Conservation (phyloP, 2,329 filamentous ascomycete species). For the Aspergillus fumigatiaffinis region DNA sequence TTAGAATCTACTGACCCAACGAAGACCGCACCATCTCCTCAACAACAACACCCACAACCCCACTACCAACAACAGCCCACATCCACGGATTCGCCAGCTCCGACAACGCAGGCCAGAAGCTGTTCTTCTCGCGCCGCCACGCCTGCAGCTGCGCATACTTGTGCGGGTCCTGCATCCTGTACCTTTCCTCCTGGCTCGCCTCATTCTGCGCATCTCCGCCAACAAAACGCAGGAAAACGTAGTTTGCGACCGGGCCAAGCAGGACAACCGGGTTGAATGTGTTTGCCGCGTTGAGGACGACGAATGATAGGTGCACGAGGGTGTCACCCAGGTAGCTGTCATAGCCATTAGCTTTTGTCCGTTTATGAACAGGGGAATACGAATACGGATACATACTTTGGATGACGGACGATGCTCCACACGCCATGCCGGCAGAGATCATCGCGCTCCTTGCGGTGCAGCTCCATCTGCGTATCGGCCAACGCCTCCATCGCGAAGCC, state of each 20-base stretch:
- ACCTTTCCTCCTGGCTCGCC: slow-evolving; percentile 49
- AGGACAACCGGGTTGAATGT: slow-evolving; percentile 54
- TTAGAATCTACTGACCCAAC: not conserved
- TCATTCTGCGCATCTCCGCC: slow-evolving; percentile 57
- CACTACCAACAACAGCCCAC: slow-evolving; percentile 50
- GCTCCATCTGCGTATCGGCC: slow-evolving; percentile 54
- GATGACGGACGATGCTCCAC: slow-evolving; percentile 59
- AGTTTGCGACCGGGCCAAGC: slow-evolving; percentile 56
- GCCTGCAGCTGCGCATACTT: slow-evolving; percentile 53
- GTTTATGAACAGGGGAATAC: slow-evolving; percentile 17
- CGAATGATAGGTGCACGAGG: slow-evolving; percentile 57
- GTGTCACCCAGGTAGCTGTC: slow-evolving; percentile 58
- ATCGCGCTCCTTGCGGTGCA: slow-evolving; percentile 44
- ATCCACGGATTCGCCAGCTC: slow-evolving; percentile 56
- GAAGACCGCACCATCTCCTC: slow-evolving; percentile 34
- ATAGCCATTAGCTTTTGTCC: slow-evolving; percentile 1
- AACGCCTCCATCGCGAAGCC: slow-evolving; percentile 55
- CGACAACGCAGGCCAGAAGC: slow-evolving; percentile 54
- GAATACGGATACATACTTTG: slow-evolving; percentile 47
- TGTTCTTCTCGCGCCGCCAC: slow-evolving; percentile 54
- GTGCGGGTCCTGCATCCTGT: slow-evolving; percentile 46
- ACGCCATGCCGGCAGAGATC: slow-evolving; percentile 54
- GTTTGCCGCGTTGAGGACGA: slow-evolving; percentile 53
- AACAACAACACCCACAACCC: slow-evolving; percentile 46
- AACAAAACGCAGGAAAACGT: slow-evolving; percentile 54